phyloP scores from a whole-genome alignment of 2,329 filamentous ascomycete species.

The Colletotrichum acutatum region DNA sequence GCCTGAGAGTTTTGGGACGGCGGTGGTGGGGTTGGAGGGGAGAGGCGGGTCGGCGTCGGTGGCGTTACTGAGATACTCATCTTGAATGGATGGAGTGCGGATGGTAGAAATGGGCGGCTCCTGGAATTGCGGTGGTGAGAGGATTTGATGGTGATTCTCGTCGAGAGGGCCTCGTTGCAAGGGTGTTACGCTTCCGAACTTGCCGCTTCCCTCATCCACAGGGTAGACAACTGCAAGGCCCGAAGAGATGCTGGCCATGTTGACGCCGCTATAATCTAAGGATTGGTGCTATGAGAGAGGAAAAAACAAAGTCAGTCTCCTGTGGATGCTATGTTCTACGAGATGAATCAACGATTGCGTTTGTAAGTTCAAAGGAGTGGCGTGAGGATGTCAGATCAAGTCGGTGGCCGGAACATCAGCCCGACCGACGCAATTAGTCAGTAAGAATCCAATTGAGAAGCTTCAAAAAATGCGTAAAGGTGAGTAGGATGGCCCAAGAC shows the following conservation, averaged over 20 bases:
- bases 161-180: neutral
- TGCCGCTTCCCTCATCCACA: neutral
- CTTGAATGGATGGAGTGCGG: neutral
- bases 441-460: neutral
- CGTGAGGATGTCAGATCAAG: neutral
- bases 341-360: neutral
- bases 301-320: neutral
- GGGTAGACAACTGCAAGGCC: neutral
- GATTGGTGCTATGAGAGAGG: neutral
- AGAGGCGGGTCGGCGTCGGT: neutral
- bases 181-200: neutral
- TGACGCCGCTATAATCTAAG: neutral
- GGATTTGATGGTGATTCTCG: neutral
- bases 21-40: neutral
- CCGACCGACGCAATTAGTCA: neutral
- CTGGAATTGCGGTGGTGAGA: neutral
- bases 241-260: neutral
- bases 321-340: neutral
- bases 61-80: neutral
- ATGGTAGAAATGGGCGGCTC: neutral
- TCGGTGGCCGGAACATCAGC: neutral
- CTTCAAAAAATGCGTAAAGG: neutral
- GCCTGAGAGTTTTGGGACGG: constrained; percentile 1
- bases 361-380: neutral
- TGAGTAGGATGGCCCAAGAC: neutral